These are phyloP conservation scores for Aspergillus terreus DNA, from an alignment of 2,329 filamentous ascomycete genomes.

Conservation along the genomic window DNA sequence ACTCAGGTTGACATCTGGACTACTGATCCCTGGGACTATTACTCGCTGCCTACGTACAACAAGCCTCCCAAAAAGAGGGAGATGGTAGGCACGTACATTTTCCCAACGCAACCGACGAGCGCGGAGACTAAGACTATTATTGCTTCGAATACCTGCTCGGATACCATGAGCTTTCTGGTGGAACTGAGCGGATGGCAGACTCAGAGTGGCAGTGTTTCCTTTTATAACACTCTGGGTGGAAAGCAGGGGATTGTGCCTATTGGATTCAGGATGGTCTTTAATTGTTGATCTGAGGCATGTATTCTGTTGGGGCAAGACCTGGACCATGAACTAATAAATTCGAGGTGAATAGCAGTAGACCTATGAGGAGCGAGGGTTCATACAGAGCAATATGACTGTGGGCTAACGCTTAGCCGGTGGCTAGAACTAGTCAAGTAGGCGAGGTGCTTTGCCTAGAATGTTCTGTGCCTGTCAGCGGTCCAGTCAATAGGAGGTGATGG, in stretches of 20 bases:
- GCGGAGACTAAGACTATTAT: slow-evolving; percentile 1
- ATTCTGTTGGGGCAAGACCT: no score
- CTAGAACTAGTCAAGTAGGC: no score
- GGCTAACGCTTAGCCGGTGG: no score
- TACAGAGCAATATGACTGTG: no score
- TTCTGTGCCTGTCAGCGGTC: no score
- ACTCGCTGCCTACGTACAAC: slow-evolving; percentile 9
- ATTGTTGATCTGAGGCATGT: slow-evolving; percentile 7
- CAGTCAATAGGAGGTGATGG: no score
- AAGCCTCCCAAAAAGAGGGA: neutral
- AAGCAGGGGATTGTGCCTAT: slow-evolving; percentile 2
- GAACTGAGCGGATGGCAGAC: slow-evolving; percentile 15
- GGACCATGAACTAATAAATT: no score
- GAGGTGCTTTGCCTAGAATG: no score
- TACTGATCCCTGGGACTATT: slow-evolving; percentile 6
- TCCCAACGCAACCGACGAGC: slow-evolving; percentile 7
- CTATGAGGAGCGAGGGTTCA: no score
- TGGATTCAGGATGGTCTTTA: slow-evolving; percentile 15
- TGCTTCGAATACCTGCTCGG: slow-evolving; percentile 9
- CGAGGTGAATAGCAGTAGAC: no score
- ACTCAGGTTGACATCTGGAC: slow-evolving; percentile 15
- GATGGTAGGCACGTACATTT: slow-evolving; percentile 10
- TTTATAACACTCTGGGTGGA: slow-evolving; percentile 8
- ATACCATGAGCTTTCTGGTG: slow-evolving; percentile 16
- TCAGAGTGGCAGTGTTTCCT: slow-evolving; percentile 8